phyloP scores from a whole-genome alignment of 257 asterid species.

The Solanum gracilifrons region DNA sequence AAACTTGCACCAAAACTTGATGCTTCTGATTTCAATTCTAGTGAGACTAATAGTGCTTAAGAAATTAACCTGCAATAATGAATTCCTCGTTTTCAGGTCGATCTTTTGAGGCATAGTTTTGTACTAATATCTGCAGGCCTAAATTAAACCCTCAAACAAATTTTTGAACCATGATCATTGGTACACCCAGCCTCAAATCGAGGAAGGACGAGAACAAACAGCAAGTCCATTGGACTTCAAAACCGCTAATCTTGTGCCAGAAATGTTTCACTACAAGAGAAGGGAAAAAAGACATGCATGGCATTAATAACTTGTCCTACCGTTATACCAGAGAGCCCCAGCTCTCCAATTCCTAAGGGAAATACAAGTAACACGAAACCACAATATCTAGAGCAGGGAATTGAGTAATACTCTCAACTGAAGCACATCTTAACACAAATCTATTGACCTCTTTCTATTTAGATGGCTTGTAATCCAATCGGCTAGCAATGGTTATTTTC shows the following conservation, averaged over 20 bases:
- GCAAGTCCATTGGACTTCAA: not conserved
- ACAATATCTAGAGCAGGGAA: not conserved
- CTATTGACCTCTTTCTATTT: conserved; percentile 7
- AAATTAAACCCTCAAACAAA: not conserved
- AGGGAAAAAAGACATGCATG: not conserved
- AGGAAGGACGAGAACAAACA: not conserved
- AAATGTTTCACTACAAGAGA: not conserved
- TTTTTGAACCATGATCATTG: not conserved
- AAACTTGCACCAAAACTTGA: not conserved
- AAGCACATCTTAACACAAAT: not conserved
- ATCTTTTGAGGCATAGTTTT: not conserved
- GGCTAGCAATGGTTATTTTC: conserved; percentile 57
- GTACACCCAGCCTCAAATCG: not conserved
- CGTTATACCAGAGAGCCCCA: not conserved
- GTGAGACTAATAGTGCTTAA: not conserved
- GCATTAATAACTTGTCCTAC: not conserved
- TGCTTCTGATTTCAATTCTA: not conserved
- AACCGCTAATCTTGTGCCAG: not conserved
- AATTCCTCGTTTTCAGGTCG: not conserved
- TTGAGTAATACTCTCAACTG: not conserved
- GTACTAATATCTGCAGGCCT: not conserved
- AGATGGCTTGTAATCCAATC: conserved; percentile 28
- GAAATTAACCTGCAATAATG: not conserved
- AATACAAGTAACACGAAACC: not conserved
- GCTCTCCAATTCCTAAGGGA: not conserved